These are phyloP conservation scores for Claviceps spartinae DNA, from an alignment of 2,329 filamentous ascomycete genomes.

Conservation along the genomic window DNA sequence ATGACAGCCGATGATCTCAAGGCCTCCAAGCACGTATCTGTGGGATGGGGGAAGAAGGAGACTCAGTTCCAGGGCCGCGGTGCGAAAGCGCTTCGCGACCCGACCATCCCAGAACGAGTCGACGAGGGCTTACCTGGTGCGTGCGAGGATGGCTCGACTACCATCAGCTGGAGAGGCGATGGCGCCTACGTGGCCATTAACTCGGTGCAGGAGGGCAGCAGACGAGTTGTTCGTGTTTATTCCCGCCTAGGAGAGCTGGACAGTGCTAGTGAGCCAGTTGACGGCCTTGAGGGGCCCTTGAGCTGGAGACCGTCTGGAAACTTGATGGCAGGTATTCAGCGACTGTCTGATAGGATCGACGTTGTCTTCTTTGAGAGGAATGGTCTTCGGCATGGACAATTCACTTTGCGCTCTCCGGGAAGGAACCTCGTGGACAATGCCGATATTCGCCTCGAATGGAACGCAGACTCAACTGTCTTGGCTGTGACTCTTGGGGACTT, in stretches of 20 bases:
- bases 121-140: constrained; percentile 68
- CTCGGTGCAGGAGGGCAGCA: constrained; percentile 50
- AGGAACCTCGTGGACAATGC: constrained; percentile 40
- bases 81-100: constrained; percentile 75
- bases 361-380: constrained; percentile 96
- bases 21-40: constrained; percentile 84
- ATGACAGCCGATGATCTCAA: constrained; percentile 67
- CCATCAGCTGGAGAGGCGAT: constrained; percentile 88
- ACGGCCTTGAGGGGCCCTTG: constrained; percentile 72
- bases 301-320: constrained; percentile 91
- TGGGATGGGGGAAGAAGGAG: constrained; percentile 96
- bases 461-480: constrained; percentile 79
- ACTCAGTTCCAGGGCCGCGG: constrained; percentile 93
- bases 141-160: constrained; percentile 56
- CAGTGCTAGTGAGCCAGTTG: constrained; percentile 87
- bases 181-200: constrained; percentile 84
- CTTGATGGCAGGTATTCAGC: constrained; percentile 74
- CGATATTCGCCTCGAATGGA: constrained; percentile 66
- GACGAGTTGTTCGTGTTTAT: constrained; percentile 79
- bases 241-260: constrained; percentile 82
- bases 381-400: constrained; percentile 91
- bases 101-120: constrained; percentile 84
- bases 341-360: constrained; percentile 53
- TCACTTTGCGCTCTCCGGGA: constrained; percentile 57
- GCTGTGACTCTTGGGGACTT: constrained; percentile 63